These are phyloP conservation scores for Macadamia integrifolia DNA, from an alignment of 164 flowering plant species.

Conservation along the genomic window DNA sequence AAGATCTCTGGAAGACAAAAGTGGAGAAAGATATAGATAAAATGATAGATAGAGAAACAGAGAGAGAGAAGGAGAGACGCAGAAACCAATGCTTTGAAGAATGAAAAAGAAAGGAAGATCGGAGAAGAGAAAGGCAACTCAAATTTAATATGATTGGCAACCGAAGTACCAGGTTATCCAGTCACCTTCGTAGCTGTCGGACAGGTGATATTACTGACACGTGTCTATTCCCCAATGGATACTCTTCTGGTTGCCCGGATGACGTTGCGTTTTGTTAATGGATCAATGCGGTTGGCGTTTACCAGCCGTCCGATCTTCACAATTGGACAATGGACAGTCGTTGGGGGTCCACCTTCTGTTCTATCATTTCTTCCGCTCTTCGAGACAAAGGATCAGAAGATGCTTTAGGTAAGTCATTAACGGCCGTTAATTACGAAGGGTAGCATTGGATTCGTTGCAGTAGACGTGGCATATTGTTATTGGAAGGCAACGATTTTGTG, in stretches of 20 bases:
- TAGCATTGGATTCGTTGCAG: too few species aligned
- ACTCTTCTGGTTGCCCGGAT: slow-evolving; percentile 4
- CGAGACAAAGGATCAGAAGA: too few species aligned
- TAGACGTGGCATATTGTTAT: too few species aligned
- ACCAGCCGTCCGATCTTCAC: background rate
- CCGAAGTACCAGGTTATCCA: slow-evolving; percentile 9
- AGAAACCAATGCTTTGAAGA: background rate
- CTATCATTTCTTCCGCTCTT: too few species aligned
- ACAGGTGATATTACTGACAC: background rate
- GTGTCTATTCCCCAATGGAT: background rate
- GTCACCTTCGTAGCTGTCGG: slow-evolving; percentile 7
- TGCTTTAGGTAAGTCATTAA: background rate
- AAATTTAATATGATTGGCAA: background rate
- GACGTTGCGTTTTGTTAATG: slow-evolving; percentile 6
- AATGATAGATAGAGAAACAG: too few species aligned
- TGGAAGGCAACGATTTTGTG: too few species aligned
- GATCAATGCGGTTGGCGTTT: slow-evolving; percentile 1
- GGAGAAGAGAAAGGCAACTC: background rate
- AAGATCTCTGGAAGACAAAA: background rate
- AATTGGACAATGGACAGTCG: background rate
- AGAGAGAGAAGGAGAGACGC: background rate
- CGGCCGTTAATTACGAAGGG: background rate
- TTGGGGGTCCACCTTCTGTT: too few species aligned
- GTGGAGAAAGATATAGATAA: background rate
- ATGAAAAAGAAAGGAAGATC: background rate